A percentile compares a stretch with the other conserved stretches of the same genome.
These are phyloP conservation scores for Sphagnum contortum DNA, from an alignment of 225 moss, liverwort and hornwort species.

Conservation along the genomic window DNA sequence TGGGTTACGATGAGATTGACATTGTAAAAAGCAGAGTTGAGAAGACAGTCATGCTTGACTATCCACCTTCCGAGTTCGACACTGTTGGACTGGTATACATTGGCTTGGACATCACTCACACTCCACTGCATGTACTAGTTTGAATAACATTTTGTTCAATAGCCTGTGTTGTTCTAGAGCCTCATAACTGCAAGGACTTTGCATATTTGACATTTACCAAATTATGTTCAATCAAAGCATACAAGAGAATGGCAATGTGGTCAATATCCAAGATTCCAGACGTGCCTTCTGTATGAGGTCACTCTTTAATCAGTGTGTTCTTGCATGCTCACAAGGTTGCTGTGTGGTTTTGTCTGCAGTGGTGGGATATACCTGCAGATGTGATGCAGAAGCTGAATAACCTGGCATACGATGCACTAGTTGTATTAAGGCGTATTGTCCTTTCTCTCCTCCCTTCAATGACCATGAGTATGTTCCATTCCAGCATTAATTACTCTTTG, in stretches of 20 bases:
- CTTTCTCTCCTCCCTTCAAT: constrained; percentile 45
- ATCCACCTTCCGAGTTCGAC: constrained; percentile 30
- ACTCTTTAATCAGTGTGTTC: too few relatives aligned
- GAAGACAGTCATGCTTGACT: constrained; percentile 28
- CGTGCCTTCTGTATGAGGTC: too few relatives aligned
- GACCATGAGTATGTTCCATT: constrained; percentile 46
- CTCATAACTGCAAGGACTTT: too few relatives aligned
- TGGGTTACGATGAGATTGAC: constrained; percentile 40
- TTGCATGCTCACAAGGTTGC: too few relatives aligned
- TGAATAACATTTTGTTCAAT: not conserved
- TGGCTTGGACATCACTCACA: not conserved
- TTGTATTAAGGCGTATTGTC: constrained; percentile 41
- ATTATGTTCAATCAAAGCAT: too few relatives aligned
- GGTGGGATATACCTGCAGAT: constrained; percentile 56
- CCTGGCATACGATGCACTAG: constrained; percentile 37
- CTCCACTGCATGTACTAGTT: not conserved
- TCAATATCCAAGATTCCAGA: too few relatives aligned
- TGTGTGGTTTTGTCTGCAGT: constrained; percentile 16
- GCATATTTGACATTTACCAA: too few relatives aligned
- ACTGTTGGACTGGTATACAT: constrained; percentile 46
- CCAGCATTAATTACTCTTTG: not conserved
- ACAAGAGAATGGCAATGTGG: too few relatives aligned
- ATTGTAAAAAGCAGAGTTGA: constrained; percentile 33
- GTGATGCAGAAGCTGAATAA: constrained; percentile 50
- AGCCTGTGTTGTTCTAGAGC: too few relatives aligned